Evolutionary conservation across 2,329 filamentous ascomycete species (phyloP), one percentile per base, ranked within the genome.

Genomic region (Rutstroemia sydowiana): DNA sequence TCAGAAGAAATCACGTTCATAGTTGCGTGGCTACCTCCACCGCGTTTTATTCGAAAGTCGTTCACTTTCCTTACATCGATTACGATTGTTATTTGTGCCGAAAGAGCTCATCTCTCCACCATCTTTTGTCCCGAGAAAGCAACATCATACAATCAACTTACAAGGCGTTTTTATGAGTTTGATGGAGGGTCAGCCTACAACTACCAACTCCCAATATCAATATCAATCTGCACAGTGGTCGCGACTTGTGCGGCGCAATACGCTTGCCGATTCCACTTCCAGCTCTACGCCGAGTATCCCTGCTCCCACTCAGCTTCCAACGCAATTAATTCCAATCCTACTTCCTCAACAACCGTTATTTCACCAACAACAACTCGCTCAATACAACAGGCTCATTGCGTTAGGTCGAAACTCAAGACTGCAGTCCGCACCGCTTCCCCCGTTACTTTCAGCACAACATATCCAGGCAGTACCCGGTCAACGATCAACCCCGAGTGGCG

Each of bases 311-410:
- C 65, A 62, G 43, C 59, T 59, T 51, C 67, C 73, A 46, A 65
- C 72, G 56, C 76, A 81, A 57, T 70, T 80, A 54, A 70, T 79
- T 26, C 79, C 79, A 32, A 73, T 80, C 57, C 69, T 81, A 60
- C 59, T 81, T 53, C 78, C 78, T 14, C 79, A 81, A 56, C 78
- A 82, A 58, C 71, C 75, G 31, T 78, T 74, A 39, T 70, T 78
- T 57, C 80, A 81, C 67, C 77, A 83, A 63, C 78, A 77, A 49
- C 79, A 82, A 67, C 75, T 85, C 51, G 73, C 79, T 47, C 75
- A 82, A 60, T 84, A 84, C 73, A 84, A 84, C 67, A 78, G 77
- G 63, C 78, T 84, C 64, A 75, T 84, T 59, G 78, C 79, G 48
- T 75, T 78, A 55, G 69, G 69, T 28, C 58, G 61, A 55, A 55